Conservation (phyloP, 1,139 yeast species). For the Diutina mesorugosa region DNA sequence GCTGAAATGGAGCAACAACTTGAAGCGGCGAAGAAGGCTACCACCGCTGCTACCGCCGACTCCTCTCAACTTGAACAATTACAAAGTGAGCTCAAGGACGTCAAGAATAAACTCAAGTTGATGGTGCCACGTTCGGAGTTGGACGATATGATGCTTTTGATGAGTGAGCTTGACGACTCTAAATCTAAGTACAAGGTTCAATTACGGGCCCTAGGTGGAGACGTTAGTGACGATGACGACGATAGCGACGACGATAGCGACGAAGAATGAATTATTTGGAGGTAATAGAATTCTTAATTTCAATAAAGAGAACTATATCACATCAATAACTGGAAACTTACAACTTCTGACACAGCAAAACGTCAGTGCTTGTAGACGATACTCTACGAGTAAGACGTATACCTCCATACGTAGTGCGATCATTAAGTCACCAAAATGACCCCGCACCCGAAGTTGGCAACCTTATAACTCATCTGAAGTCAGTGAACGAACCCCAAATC, state of each 20-base stretch:
- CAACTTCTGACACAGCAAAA: too few relatives aligned
- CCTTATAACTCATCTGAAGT: too few relatives aligned
- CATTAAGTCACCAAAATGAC: too few relatives aligned
- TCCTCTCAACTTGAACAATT: neutral
- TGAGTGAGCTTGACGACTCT: slow-evolving; percentile 64
- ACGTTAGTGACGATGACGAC: slow-evolving; percentile 31
- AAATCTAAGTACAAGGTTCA: slow-evolving; percentile 44
- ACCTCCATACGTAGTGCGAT: too few relatives aligned
- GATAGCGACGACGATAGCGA: slow-evolving; percentile 7
- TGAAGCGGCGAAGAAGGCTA: neutral
- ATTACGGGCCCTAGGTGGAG: slow-evolving; percentile 36
- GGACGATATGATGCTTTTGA: slow-evolving; percentile 64
- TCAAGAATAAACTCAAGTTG: neutral
- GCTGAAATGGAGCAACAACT: neutral
- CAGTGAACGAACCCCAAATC: too few relatives aligned
- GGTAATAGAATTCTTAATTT: neutral
- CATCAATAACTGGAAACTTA: neutral
- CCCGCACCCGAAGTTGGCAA: too few relatives aligned
- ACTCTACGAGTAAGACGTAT: too few relatives aligned
- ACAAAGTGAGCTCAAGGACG: neutral
- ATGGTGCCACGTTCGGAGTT: slow-evolving; percentile 45
- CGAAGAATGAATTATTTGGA: neutral
- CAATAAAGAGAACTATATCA: neutral
- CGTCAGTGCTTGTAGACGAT: too few relatives aligned
- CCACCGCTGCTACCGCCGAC: neutral